phyloP scores from a whole-genome alignment of 352 stramenopile species.

The Phytophthora citrophthora region DNA sequence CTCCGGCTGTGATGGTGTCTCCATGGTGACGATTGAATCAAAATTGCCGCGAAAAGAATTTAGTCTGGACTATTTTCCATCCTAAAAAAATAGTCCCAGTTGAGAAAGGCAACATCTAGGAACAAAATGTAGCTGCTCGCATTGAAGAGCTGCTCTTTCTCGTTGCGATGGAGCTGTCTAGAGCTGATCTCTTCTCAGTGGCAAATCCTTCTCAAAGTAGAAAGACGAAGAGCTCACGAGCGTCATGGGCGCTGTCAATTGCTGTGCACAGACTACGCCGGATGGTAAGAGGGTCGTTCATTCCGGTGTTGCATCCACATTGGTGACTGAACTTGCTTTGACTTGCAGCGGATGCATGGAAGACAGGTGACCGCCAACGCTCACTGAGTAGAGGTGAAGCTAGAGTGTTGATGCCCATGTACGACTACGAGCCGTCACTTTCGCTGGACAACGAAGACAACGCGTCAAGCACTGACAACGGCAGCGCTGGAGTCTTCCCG shows the following conservation, averaged over 20 bases:
- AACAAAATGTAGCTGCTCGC: constrained; percentile 9
- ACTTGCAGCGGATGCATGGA: constrained; percentile 34
- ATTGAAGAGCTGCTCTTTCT: constrained; percentile 35
- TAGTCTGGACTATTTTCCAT: not conserved
- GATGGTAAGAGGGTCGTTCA: constrained; percentile 19
- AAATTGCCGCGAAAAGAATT: constrained; percentile 26
- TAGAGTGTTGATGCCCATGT: constrained; percentile 43
- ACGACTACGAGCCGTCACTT: constrained; percentile 45
- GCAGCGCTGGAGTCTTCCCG: constrained; percentile 14
- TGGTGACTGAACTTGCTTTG: not conserved
- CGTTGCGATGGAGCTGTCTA: constrained; percentile 10
- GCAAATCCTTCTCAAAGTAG: constrained; percentile 11
- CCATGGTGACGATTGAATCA: constrained; percentile 7
- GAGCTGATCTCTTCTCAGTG: constrained; percentile 14
- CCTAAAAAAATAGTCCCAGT: constrained; percentile 1
- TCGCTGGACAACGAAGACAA: constrained; percentile 36
- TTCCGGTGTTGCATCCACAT: constrained; percentile 7
- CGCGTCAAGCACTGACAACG: constrained; percentile 26
- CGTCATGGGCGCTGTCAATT: constrained; percentile 42
- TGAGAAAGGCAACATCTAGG: constrained; percentile 34
- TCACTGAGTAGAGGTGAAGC: constrained; percentile 33
- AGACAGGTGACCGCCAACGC: constrained; percentile 17
- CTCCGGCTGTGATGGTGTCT: constrained; percentile 34
- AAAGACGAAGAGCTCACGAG: constrained; percentile 13
- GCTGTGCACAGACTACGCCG: constrained; percentile 42